Conservation (phyloP, 1,284 basidiomycete species). For the Tremellales sp. region DNA sequence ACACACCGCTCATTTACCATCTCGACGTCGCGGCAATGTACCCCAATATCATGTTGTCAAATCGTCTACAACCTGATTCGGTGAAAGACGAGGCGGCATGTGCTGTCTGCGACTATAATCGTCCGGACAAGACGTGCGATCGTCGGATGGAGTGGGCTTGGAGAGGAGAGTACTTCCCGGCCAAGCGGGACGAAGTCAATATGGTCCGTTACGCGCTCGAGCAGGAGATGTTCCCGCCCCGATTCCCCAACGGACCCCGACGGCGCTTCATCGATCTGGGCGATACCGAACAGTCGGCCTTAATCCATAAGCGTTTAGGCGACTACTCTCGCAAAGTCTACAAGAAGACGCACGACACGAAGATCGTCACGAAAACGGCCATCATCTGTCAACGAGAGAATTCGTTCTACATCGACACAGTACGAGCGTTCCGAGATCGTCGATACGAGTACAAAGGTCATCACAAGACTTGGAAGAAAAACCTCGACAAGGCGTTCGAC, state of each 20-base stretch:
- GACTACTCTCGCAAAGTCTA: conserved; percentile 99
- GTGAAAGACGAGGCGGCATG: conserved; percentile 95
- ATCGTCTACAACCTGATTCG: conserved; percentile 96
- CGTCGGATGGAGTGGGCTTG: conserved; percentile 96
- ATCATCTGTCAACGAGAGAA: conserved; percentile 99
- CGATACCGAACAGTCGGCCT: conserved; percentile 80
- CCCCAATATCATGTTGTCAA: conserved; percentile 99
- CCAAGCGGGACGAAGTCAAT: conserved; percentile 95
- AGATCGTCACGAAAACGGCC: conserved; percentile 86
- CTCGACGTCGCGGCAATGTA: conserved; percentile 99
- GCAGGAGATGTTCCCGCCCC: conserved; percentile 87
- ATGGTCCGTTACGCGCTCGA: conserved; percentile 98
- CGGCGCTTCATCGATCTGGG: conserved; percentile 82
- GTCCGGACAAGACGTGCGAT: conserved; percentile 93
- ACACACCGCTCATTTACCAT: conserved; percentile 96
- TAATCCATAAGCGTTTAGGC: conserved; percentile 93
- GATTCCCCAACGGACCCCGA: conserved; percentile 65
- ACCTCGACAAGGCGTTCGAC: conserved; percentile 69
- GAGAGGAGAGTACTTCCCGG: conserved; percentile 98
- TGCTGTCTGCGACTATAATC: conserved; percentile 97
- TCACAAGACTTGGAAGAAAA: conserved; percentile 99
- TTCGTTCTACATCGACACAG: conserved; percentile 99
- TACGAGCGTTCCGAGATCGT: conserved; percentile 93
- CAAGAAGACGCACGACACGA: conserved; percentile 98
- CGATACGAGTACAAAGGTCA: conserved; percentile 99